Evolutionary conservation across 2,329 filamentous ascomycete species (phyloP).

Genomic region (Graphiopsis chlorocephala): DNA sequence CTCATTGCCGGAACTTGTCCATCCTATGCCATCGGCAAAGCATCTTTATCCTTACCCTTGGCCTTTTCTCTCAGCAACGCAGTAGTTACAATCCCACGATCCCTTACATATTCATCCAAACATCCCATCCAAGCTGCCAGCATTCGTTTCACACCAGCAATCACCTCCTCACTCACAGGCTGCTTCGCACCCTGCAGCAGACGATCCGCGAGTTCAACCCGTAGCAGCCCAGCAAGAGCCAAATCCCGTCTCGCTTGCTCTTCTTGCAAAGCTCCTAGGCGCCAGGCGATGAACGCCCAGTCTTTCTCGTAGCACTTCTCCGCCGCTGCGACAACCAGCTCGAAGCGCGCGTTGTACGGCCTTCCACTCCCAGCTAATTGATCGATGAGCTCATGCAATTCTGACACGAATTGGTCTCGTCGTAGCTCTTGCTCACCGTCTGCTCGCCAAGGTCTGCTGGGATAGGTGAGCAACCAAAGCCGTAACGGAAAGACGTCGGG

Average conservation of each 20-base stretch:
- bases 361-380: not conserved
- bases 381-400: not conserved
- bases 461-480: slow-evolving; percentile 31
- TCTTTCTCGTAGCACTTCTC: slow-evolving; percentile 13
- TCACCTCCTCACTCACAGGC: not conserved
- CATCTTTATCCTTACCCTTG: not conserved
- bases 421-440: not conserved
- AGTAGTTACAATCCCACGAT: not conserved
- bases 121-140: not conserved
- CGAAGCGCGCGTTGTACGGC: slow-evolving; percentile 4
- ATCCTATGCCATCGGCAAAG: not conserved
- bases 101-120: not conserved
- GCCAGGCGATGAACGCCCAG: not conserved
- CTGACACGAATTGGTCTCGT: not conserved
- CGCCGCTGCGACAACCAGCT: not conserved
- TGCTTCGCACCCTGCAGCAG: not conserved
- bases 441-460: slow-evolving; percentile 8
- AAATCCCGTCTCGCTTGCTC: not conserved
- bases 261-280: not conserved
- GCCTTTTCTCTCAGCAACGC: not conserved
- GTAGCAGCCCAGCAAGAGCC: not conserved
- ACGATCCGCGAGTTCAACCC: not conserved
- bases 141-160: not conserved
- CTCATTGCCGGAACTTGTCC: no score
- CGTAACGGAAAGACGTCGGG: slow-evolving; percentile 26